Percentiles rank a stretch among this genome's conserved stretches.
These are phyloP conservation scores for Triticum aestivum DNA, from an alignment of 176 grass and related monocot genomes.

Conservation along the genomic window IWGSC_CS_RefSeq_v2.1 NC_057794.1:367802933-367803432, in stretches of 20 bases:
- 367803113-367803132: background rate
- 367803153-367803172: background rate
- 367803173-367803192: background rate
- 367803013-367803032: background rate
- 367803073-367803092: background rate
- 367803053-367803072: background rate
- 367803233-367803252: background rate
- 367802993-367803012: background rate
- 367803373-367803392: background rate
- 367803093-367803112: background rate
- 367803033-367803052: background rate
- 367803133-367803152: background rate
- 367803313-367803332: background rate
- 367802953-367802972: background rate
- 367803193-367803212: background rate
- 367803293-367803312: background rate
- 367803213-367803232: background rate
- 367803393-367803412: background rate
- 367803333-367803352: background rate
- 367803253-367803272: background rate
- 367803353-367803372: background rate
- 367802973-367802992: constrained; percentile 1
- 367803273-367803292: background rate
- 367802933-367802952: background rate
- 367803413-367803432: background rate